Percentiles rank a stretch among this genome's conserved stretches.
Conservation (phyloP, 1,139 yeast species). For the Suhomyces ambrosiae region DNA sequence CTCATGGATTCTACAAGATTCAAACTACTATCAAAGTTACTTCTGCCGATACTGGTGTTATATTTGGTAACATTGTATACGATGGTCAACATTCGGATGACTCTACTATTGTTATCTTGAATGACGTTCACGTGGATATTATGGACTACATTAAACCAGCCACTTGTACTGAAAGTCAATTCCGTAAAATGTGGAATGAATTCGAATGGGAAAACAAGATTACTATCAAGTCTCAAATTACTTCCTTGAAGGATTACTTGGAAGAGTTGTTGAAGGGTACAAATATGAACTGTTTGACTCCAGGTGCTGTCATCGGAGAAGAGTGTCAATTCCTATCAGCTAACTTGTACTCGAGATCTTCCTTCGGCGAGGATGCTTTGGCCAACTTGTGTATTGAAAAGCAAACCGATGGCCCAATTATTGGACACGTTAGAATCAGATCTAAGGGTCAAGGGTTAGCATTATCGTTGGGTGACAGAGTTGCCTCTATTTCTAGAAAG, state of each 20-base stretch:
- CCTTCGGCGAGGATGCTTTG: slow-evolving; percentile 97
- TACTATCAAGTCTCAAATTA: slow-evolving; percentile 73
- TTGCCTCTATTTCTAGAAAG: slow-evolving; percentile 74
- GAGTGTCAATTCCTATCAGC: slow-evolving; percentile 94
- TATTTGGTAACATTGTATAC: slow-evolving; percentile 94
- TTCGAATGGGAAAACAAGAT: slow-evolving; percentile 99
- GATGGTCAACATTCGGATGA: slow-evolving; percentile 96
- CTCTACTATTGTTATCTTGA: slow-evolving; percentile 84
- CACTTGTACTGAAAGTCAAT: slow-evolving; percentile 79
- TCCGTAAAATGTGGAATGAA: slow-evolving; percentile 99
- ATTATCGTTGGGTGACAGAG: slow-evolving; percentile 89
- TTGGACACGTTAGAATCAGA: slow-evolving; percentile 95
- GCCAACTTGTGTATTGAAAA: slow-evolving; percentile 94
- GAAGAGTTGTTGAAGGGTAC: slow-evolving; percentile 79
- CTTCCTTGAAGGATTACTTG: slow-evolving; percentile 76
- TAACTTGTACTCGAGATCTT: slow-evolving; percentile 86
- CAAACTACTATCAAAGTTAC: slow-evolving; percentile 92
- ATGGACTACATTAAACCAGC: slow-evolving; percentile 98
- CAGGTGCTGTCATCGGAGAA: slow-evolving; percentile 83
- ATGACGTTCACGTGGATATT: slow-evolving; percentile 93
- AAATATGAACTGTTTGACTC: slow-evolving; percentile 92
- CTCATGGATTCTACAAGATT: slow-evolving; percentile 91
- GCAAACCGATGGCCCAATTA: slow-evolving; percentile 70
- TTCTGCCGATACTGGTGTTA: slow-evolving; percentile 85
- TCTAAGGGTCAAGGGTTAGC: slow-evolving; percentile 99